Evolutionary conservation across 805 yeast species (phyloP), one percentile per base, ranked within the genome.

Genomic region (Candida boidinii): DNA sequence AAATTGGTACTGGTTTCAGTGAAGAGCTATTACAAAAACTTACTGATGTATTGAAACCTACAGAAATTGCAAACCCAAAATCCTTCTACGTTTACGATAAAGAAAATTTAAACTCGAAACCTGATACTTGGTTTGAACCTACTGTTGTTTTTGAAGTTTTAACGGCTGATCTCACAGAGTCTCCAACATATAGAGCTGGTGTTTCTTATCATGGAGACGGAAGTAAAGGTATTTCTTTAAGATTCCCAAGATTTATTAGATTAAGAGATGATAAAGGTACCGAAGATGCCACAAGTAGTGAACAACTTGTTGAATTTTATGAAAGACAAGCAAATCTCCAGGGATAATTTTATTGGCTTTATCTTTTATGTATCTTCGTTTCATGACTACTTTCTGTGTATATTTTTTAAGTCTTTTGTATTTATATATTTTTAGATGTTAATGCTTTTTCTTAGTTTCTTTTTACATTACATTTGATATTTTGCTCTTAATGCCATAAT

Each of bases 41-140:
- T 21, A 66, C 78, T 46, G 70, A 68, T 17, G 64, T 64, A 30
- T 65, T 92, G 37, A 73, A 78, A 26, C 79, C 84, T 3, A 75
- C 86, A 0, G 92, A 76, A 33, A 69, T 75, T 11, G 49, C 60
- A 0, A 60, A 53, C n/a, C 81, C 95, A 2, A 80, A 76, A 43
- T 65, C 81, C 0, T 81, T 77, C 35, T 74, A 72, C 41, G 66
- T 78, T 2, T 85, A 72, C 51, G 92, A 82, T 49, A 56, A 66
- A 2, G 61, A 55, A 12, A 67, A 70, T 35, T 57, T 82, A 1
- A 73, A 73, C 44, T 84, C 88, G 4, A 68, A 64, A 29, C 96
- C 97, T 0, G 96, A 88, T 51, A 86, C 88, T 7, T 88, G 96
- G 96, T 82, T 88, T 49, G 94, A 88, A 48, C 96, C 97, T 7